Percentiles rank a stretch among this genome's conserved stretches.
phyloP scores from a whole-genome alignment of 1,139 yeast species.

The Candida neerlandica region DNA sequence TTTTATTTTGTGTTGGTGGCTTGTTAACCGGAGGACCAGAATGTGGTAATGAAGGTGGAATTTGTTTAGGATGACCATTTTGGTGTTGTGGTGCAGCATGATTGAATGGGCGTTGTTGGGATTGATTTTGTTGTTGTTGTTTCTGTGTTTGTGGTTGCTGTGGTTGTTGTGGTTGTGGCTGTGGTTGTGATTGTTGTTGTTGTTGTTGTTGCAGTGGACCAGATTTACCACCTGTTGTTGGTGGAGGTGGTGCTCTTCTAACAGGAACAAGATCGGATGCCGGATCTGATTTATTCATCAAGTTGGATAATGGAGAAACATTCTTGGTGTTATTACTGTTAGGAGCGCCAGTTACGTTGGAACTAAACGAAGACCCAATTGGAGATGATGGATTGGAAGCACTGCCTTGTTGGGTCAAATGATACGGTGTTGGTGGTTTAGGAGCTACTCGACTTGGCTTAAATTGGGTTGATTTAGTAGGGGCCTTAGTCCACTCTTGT shows the following conservation, averaged over 20 bases:
- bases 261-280: conserved; percentile 42
- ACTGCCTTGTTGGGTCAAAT: conserved; percentile 24
- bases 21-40: conserved; percentile 16
- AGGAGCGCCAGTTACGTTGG: neutral
- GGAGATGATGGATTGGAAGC: conserved; percentile 4
- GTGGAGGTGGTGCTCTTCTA: conserved; percentile 62
- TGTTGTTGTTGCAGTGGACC: neutral
- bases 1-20: conserved; percentile 16
- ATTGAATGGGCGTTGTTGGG: conserved; percentile 12
- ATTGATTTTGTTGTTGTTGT: conserved; percentile 1
- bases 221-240: conserved; percentile 19
- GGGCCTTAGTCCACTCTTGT: conserved; percentile 48
- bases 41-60: conserved; percentile 36
- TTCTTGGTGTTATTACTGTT: conserved; percentile 1
- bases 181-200: conserved; percentile 13
- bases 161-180: neutral
- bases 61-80: conserved; percentile 32
- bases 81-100: conserved; percentile 24
- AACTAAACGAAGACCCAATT: neutral
- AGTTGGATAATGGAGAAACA: conserved; percentile 38
- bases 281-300: conserved; percentile 30
- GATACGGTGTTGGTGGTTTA: conserved; percentile 48
- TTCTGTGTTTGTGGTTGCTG: conserved; percentile 12
- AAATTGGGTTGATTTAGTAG: conserved; percentile 26
- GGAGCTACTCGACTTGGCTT: conserved; percentile 49